These are phyloP conservation scores for Calycina herbarum DNA, from an alignment of 2,329 filamentous ascomycete genomes.

Conservation along the genomic window DNA sequence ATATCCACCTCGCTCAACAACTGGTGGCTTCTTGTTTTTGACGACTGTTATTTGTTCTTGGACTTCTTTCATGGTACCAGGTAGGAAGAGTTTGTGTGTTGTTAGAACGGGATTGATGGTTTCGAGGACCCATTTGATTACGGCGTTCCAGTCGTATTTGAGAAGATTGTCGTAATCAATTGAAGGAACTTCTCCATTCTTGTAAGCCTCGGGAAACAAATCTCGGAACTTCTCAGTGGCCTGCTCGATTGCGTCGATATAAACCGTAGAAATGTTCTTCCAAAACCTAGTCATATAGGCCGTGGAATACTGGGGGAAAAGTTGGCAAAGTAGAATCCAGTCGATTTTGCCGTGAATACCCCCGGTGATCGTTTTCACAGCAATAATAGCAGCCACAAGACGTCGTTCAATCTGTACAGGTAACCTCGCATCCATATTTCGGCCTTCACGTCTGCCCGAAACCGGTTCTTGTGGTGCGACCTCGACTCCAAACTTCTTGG, in stretches of 20 bases:
- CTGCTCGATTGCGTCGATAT: slow-evolving; percentile 53
- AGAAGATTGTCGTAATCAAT: slow-evolving; percentile 64
- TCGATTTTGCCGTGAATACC: slow-evolving; percentile 60
- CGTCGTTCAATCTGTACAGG: slow-evolving; percentile 47
- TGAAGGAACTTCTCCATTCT: slow-evolving; percentile 57
- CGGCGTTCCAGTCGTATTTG: slow-evolving; percentile 65
- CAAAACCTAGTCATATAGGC: slow-evolving; percentile 56
- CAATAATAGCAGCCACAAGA: slow-evolving; percentile 58
- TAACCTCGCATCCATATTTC: slow-evolving; percentile 36
- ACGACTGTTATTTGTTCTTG: slow-evolving; percentile 42
- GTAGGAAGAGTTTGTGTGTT: slow-evolving; percentile 48
- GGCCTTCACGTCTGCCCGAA: slow-evolving; percentile 23
- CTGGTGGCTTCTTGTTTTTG: slow-evolving; percentile 31
- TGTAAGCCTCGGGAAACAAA: slow-evolving; percentile 65
- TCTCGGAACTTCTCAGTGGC: slow-evolving; percentile 64
- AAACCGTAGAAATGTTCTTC: slow-evolving; percentile 51
- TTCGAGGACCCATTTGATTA: slow-evolving; percentile 67
- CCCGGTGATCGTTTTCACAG: slow-evolving; percentile 58
- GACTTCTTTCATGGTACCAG: slow-evolving; percentile 47
- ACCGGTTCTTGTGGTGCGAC: slow-evolving; percentile 17
- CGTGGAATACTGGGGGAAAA: slow-evolving; percentile 56
- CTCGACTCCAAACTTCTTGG: slow-evolving; percentile 25
- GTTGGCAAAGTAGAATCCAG: slow-evolving; percentile 57
- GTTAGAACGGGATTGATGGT: slow-evolving; percentile 42
- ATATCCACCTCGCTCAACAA: slow-evolving; percentile 55